Base-by-base conservation (phyloP, 345 rosid genomes). In the Rhizophora mangle region DNA sequence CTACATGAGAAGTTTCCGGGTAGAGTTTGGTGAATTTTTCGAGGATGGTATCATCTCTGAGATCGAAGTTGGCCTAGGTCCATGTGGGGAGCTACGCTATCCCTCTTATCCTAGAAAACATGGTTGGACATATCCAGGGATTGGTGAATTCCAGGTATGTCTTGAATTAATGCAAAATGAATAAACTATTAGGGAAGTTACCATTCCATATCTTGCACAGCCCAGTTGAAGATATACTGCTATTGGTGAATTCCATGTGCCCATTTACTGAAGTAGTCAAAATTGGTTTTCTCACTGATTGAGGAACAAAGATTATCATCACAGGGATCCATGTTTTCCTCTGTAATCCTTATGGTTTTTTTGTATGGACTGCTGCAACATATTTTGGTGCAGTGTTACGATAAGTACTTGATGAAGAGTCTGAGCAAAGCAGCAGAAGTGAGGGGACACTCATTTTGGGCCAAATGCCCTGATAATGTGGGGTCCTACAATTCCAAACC, bases 41-140 rank as follows among this genome's bases (percentile, higher is more conserved):
- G 85, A 76, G 70, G 89, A 83, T 62, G 86, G 87, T 69, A 69
- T 83, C 37, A 84, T 91, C 78, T 82, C 90, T 46, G 74, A 83
- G 89, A 75, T 91, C 82, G 90, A 82, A 70, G 84, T 91, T 78
- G 96, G 96, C 76, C 76, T 89, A 66, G 96, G 97, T 75, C 91
- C 96, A 21, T 89, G 96, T 65, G 97, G 96, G 71, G 96, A 89
- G 78, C 82, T 91, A 67, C 77, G 91, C 47, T 89, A 86, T 68
- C 97, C 97, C 51, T 91, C 97, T 52, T 87, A 79, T 78, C 93
- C 97, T 64, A 88, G 85, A 61, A 89, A 89, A 82, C 91, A 89
- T 72, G 97, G 97, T 63, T 91, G 97, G 97, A 84, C 88, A 75
- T 89, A 89, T 81, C 96, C 97, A 54, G 97, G 97, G 31, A 82